phyloP scores from a whole-genome alignment of 225 moss, liverwort and hornwort genomes.

The Climacium dendroides region DNA sequence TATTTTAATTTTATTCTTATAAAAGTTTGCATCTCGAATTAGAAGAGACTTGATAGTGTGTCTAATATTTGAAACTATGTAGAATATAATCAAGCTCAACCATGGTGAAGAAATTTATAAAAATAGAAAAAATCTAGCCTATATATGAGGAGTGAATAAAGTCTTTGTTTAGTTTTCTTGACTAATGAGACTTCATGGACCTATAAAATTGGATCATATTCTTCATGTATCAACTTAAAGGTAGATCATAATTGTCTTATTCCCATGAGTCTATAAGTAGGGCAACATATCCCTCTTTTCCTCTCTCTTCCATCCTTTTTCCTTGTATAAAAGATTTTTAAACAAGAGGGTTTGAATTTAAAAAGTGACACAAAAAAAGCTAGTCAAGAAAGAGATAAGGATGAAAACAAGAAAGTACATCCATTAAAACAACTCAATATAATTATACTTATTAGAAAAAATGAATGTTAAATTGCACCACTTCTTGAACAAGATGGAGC shows the following conservation, averaged over 20 bases:
- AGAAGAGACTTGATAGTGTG: background rate
- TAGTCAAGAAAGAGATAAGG: background rate
- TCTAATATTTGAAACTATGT: background rate
- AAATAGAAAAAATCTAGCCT: background rate
- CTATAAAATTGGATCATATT: background rate
- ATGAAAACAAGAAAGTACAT: background rate
- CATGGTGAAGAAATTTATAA: background rate
- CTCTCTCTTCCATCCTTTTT: background rate
- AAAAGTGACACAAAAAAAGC: background rate
- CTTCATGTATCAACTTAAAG: background rate
- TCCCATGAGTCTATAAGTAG: background rate
- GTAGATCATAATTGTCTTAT: background rate
- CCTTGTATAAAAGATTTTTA: background rate
- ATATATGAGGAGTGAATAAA: background rate
- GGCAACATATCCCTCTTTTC: rapidly evolving
- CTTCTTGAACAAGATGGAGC: background rate
- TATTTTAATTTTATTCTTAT: no score
- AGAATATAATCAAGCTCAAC: background rate
- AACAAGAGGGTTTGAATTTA: background rate
- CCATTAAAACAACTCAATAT: background rate
- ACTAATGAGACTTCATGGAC: background rate
- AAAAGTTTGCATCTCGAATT: background rate
- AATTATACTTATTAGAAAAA: background rate
- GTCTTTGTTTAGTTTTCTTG: background rate
- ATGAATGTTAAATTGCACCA: background rate